Conservation (phyloP, 2,329 filamentous ascomycete species). For the Epichloe brachyelytri region DNA sequence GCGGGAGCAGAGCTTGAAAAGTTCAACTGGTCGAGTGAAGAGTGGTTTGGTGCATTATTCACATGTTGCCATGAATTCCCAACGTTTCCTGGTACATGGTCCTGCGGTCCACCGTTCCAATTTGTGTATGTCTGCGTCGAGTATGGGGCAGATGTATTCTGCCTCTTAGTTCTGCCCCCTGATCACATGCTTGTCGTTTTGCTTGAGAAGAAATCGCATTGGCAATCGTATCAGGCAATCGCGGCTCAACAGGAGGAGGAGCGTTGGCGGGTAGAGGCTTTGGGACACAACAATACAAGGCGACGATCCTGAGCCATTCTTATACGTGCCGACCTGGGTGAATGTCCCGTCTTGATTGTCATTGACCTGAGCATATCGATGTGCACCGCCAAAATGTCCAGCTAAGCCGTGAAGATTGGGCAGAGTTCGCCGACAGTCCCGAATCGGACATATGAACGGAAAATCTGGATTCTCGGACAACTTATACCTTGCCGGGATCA, state of each 20-base stretch:
- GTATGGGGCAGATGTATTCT: background rate
- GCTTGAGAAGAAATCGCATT: background rate
- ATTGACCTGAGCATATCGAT: constrained; percentile 19
- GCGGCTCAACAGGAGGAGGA: constrained; percentile 6
- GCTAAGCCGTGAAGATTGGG: constrained; percentile 10
- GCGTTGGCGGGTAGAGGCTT: constrained; percentile 10
- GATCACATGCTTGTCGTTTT: background rate
- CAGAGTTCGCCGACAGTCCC: constrained; percentile 21
- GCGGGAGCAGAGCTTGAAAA: background rate
- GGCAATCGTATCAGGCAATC: background rate
- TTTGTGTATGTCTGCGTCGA: background rate
- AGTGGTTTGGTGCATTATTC: background rate
- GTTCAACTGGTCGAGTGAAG: background rate
- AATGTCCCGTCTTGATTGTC: constrained; percentile 30
- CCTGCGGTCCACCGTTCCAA: background rate
- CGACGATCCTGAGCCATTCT: constrained; percentile 9
- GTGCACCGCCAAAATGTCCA: constrained; percentile 15
- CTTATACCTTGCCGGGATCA: constrained; percentile 22
- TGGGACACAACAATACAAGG: constrained; percentile 18
- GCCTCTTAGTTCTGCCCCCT: background rate
- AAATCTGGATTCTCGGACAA: constrained; percentile 10
- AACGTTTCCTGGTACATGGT: background rate
- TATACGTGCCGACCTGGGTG: constrained; percentile 16
- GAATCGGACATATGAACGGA: constrained; percentile 25
- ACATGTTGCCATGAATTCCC: background rate